phyloP scores from a whole-genome alignment of 495 filamentous ascomycete species.

The Aspergillus taichungensis region DNA sequence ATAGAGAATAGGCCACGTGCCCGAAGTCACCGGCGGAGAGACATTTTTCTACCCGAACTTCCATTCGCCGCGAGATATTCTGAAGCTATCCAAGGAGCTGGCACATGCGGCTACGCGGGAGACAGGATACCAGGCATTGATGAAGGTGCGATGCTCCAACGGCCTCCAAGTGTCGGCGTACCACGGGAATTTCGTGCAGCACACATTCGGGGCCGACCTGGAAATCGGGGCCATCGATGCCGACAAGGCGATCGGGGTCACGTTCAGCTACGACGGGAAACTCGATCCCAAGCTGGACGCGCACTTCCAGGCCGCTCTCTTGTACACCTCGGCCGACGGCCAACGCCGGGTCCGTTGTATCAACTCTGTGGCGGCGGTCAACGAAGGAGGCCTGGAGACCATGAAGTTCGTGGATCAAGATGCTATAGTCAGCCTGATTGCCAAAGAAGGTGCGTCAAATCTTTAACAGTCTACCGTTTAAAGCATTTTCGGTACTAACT shows the following conservation, averaged over 20 bases:
- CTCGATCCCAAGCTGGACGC: conserved; percentile 92
- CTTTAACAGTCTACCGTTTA: neutral
- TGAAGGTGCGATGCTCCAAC: conserved; percentile 98
- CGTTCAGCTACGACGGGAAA: conserved; percentile 96
- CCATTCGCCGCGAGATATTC: conserved; percentile 71
- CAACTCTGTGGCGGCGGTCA: conserved; percentile 88
- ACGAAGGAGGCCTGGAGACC: conserved; percentile 69
- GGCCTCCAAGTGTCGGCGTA: conserved; percentile 90
- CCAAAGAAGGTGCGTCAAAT: conserved; percentile 62
- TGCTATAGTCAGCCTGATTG: conserved; percentile 75
- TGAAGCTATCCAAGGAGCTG: conserved; percentile 79
- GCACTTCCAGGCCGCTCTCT: conserved; percentile 91
- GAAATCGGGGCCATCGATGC: conserved; percentile 90
- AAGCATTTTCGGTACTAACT: no score
- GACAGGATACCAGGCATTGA: conserved; percentile 90
- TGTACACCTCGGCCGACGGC: conserved; percentile 88
- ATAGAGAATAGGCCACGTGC: conserved; percentile 26
- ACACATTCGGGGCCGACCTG: conserved; percentile 88
- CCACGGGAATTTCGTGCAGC: conserved; percentile 92
- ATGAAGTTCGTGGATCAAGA: conserved; percentile 95
- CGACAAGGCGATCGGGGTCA: conserved; percentile 85
- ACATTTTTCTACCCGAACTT: conserved; percentile 96
- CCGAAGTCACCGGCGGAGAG: conserved; percentile 71
- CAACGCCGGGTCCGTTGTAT: conserved; percentile 86
- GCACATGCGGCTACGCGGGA: conserved; percentile 82